A percentile compares a stretch with the other conserved stretches of the same genome.
phyloP scores from a whole-genome alignment of 2,329 filamentous ascomycete species.

The Apiospora malaysiana region DNA sequence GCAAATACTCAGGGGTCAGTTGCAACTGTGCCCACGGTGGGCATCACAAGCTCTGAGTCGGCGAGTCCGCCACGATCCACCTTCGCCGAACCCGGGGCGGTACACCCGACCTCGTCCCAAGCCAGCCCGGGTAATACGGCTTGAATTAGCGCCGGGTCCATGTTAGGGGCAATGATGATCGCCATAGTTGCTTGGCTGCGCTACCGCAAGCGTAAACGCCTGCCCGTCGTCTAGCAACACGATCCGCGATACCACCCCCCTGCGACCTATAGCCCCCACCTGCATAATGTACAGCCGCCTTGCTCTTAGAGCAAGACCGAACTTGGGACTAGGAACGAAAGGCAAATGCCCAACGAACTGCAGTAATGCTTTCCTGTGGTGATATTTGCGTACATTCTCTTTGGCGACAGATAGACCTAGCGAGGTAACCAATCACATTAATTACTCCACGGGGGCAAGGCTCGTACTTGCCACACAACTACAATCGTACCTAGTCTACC shows the following conservation, averaged over 20 bases:
- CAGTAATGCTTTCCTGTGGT: neutral
- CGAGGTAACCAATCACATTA: too few species aligned
- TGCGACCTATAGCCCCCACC: neutral
- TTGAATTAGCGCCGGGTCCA: neutral
- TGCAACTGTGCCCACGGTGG: neutral
- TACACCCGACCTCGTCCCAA: neutral
- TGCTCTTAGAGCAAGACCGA: neutral
- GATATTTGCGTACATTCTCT: conserved; percentile 1
- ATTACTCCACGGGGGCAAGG: too few species aligned
- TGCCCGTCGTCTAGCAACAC: neutral
- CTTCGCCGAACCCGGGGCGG: too few species aligned
- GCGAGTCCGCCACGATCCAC: neutral
- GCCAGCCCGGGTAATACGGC: neutral
- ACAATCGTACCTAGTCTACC: too few species aligned
- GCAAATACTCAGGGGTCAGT: neutral
- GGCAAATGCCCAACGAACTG: neutral
- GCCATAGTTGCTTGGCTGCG: conserved; percentile 1
- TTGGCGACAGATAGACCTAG: neutral
- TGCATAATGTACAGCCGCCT: neutral
- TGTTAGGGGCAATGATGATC: neutral
- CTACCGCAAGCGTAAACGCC: conserved; percentile 10
- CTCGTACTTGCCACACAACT: too few species aligned
- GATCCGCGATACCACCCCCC: neutral
- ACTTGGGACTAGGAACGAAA: neutral
- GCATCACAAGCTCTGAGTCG: neutral